Percentiles rank a stretch among this genome's conserved stretches.
Conservation (phyloP, 768 basidiomycete genomes). For the Boletus tylopilopsis region DNA sequence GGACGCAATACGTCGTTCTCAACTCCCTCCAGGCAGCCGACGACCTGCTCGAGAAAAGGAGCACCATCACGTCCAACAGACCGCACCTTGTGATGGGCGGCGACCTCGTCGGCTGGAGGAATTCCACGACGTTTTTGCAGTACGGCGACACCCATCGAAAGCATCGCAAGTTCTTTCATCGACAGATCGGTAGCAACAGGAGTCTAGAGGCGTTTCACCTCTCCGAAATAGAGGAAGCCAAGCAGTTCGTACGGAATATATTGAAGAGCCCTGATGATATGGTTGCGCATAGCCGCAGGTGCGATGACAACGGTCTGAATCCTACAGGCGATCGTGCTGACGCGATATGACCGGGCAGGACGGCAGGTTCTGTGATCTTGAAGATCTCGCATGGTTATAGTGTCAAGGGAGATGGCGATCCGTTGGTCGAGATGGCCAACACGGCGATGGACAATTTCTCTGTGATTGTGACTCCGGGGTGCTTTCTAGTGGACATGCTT, state of each 20-base stretch:
- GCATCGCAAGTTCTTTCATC: conserved; percentile 7
- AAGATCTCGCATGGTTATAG: conserved; percentile 36
- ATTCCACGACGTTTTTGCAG: conserved; percentile 2
- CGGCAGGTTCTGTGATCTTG: conserved; percentile 33
- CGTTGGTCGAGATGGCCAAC: conserved; percentile 28
- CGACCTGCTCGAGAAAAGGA: conserved; percentile 14
- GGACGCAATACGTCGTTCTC: conserved; percentile 45
- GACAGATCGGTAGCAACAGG: conserved; percentile 6
- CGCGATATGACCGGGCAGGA: conserved; percentile 17
- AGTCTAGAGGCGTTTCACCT: conserved; percentile 3
- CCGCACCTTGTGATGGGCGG: conserved; percentile 10
- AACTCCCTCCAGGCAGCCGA: conserved; percentile 37
- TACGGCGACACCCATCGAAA: conserved; percentile 5
- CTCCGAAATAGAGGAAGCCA: conserved; percentile 2
- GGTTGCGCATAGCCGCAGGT: conserved; percentile 6
- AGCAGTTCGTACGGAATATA: conserved; percentile 2
- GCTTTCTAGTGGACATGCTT: conserved; percentile 9
- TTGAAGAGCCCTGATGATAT: conserved; percentile 2
- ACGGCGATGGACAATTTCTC: conserved; percentile 17
- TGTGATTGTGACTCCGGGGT: not conserved
- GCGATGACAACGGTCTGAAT: not conserved
- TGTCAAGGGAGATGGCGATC: conserved; percentile 30
- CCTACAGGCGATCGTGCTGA: not conserved
- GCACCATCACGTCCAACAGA: conserved; percentile 3
- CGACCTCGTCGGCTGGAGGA: conserved; percentile 20